Conservation (phyloP, 2,329 filamentous ascomycete species). For the Cadophora luteo-olivacea region DNA sequence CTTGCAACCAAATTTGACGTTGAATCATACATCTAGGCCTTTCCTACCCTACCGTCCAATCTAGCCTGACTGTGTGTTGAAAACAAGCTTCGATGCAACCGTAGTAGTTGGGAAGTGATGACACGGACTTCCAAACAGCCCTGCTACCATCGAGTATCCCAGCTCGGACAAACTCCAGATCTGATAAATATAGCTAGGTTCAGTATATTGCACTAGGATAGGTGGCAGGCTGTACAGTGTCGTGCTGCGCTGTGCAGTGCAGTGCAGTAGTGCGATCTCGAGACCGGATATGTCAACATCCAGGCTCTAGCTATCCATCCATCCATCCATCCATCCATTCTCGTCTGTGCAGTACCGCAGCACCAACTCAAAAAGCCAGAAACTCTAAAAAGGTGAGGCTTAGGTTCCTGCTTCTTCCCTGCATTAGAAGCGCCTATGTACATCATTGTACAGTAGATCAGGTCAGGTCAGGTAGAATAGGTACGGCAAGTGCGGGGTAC, state of each 20-base stretch:
- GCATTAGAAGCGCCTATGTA: not conserved
- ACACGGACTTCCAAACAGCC: not conserved
- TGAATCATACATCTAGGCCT: too few relatives aligned
- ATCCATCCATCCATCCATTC: not conserved
- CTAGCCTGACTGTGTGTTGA: not conserved
- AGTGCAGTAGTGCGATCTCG: slow-evolving; percentile 1
- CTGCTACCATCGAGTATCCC: not conserved
- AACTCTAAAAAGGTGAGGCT: not conserved
- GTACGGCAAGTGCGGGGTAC: too few relatives aligned
- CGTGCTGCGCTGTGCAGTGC: not conserved
- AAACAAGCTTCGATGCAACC: not conserved
- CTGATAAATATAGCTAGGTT: not conserved
- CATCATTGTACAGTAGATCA: slow-evolving; percentile 6
- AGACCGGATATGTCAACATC: slow-evolving; percentile 3
- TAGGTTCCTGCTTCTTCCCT: not conserved
- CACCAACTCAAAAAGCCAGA: not conserved
- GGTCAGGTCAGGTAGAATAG: not conserved
- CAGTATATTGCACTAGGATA: not conserved
- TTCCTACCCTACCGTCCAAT: not conserved
- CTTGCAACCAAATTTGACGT: not conserved
- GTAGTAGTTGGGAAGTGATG: not conserved
- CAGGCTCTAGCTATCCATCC: not conserved
- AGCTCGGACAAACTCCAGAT: not conserved
- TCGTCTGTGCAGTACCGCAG: not conserved
- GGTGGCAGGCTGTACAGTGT: not conserved